phyloP scores from a whole-genome alignment of 139 green algal genomes.

The Spirogloea muscicola region DNA sequence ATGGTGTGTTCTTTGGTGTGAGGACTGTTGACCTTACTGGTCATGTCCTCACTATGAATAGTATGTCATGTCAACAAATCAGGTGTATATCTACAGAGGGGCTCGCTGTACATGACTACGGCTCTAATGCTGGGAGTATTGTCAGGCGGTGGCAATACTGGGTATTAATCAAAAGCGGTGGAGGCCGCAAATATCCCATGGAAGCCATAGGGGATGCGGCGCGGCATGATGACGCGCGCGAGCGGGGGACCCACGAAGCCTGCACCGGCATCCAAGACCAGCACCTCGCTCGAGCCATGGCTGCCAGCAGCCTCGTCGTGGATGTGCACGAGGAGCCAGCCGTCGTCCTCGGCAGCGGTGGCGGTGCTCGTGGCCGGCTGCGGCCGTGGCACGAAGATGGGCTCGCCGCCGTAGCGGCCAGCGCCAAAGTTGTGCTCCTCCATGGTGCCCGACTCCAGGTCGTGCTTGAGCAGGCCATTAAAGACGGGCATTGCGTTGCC shows the following conservation, averaged over 20 bases:
- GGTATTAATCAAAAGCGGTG: too few relatives aligned
- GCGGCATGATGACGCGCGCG: conserved; percentile 57
- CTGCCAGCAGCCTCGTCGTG: conserved; percentile 47
- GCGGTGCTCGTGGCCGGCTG: not conserved
- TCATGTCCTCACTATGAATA: too few relatives aligned
- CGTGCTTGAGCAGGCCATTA: conserved; percentile 22
- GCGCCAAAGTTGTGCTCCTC: conserved; percentile 45
- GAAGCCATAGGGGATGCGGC: conserved; percentile 67
- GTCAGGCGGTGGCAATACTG: too few relatives aligned
- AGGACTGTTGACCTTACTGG: too few relatives aligned
- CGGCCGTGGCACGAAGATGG: conserved; percentile 61
- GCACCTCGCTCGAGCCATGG: conserved; percentile 46
- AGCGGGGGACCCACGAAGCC: conserved; percentile 49
- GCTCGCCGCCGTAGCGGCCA: conserved; percentile 57
- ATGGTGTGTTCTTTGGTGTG: too few relatives aligned
- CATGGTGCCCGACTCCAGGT: not conserved
- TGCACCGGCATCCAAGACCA: conserved; percentile 63
- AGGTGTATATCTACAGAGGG: too few relatives aligned
- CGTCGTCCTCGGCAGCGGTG: conserved; percentile 61
- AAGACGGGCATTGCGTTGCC: conserved; percentile 18
- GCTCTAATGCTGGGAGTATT: too few relatives aligned
- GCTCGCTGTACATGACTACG: too few relatives aligned
- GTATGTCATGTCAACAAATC: too few relatives aligned
- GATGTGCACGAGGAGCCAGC: conserved; percentile 67
- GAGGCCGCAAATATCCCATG: conserved; percentile 55